Evolutionary conservation across 2,329 filamentous ascomycete species (phyloP), one percentile per base, ranked within the genome.

Genomic region (Trichoderma asperellum): DNA sequence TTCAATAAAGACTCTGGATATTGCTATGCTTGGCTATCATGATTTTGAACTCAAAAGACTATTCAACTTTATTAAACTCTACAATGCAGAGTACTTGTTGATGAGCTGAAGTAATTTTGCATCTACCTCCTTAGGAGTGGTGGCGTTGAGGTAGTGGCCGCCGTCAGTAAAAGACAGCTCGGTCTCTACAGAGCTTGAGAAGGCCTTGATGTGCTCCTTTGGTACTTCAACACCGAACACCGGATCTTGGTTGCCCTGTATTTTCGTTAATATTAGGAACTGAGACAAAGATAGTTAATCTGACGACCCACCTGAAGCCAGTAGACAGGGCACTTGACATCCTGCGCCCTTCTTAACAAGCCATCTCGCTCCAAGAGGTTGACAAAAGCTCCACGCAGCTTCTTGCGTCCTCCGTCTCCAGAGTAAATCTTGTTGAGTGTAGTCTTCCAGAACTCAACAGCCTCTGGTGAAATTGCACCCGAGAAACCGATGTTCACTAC

Each of bases 291-390:
- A 27, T 24, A 27, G 1, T 24, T 27, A 52, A 37, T 24, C 7
- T 12, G 14, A 37, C 14, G 53, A 24, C 49, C 6, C 76, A 85
- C 83, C 74, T 86, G 84, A 18, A 86, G 77, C 85, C 85, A 87
- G 68, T 83, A 80, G 10, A 87, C 83, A 2, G 85, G 85, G 68
- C 84, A 87, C 69, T 77, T 81, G 69, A 87, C 74, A 70, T 86
- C 82, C 24, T 78, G 71, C 47, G 86, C 68, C 12, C 85, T 78
- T n/a, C 79, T 70, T 8, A 84, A 73, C 5, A 87, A 77, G 1
- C 84, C 81, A 65, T 87, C 85, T 43, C 85, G 76, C 69, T 84
- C 82, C 14, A 83, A 61, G 7, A 87, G 76, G 72, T 79, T 81
- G 10, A 79, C 76, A 6, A 82, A 76, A 0, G 84, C 82, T 77